Evolutionary conservation across 129 eudicot genomes (phyloP).

Genomic region (Artemisia tridentata): DNA sequence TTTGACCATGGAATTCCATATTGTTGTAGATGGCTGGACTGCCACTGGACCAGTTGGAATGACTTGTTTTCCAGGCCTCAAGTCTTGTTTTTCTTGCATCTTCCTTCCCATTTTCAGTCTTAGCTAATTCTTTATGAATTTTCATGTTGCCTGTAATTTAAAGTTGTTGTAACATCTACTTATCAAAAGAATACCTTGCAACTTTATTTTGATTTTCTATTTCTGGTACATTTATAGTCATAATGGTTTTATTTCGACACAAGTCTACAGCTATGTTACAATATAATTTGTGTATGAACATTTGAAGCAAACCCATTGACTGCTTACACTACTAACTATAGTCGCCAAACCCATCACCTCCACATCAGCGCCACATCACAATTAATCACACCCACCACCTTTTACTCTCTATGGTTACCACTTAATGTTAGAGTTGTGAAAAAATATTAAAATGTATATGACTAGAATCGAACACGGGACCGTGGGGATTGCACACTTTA

Average conservation of each 20-base stretch:
- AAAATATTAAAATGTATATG: no score
- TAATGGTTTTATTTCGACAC: no score
- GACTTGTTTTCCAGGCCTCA: constrained; percentile 30
- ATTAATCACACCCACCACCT: no score
- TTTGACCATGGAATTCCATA: constrained; percentile 29
- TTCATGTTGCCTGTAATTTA: constrained; percentile 29
- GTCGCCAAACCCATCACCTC: no score
- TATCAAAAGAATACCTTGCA: constrained; percentile 31
- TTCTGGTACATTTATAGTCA: neutral
- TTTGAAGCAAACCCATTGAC: neutral
- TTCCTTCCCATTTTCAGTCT: constrained; percentile 7
- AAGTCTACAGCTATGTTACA: neutral
- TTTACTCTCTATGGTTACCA: no score
- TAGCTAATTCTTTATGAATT: constrained; percentile 25
- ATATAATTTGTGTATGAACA: neutral
- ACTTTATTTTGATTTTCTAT: constrained; percentile 22
- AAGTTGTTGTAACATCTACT: constrained; percentile 40
- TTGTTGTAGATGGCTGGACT: constrained; percentile 27
- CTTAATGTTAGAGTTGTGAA: no score
- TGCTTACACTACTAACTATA: no score
- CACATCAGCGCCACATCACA: no score
- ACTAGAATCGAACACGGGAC: no score
- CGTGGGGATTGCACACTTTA: no score
- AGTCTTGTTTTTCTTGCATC: constrained; percentile 18
- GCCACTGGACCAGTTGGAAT: constrained; percentile 26